A percentile compares a stretch with the other conserved stretches of the same genome.
phyloP scores from a whole-genome alignment of 2,329 filamentous ascomycete genomes.

The Pseudogymnoascus sp. region DNA sequence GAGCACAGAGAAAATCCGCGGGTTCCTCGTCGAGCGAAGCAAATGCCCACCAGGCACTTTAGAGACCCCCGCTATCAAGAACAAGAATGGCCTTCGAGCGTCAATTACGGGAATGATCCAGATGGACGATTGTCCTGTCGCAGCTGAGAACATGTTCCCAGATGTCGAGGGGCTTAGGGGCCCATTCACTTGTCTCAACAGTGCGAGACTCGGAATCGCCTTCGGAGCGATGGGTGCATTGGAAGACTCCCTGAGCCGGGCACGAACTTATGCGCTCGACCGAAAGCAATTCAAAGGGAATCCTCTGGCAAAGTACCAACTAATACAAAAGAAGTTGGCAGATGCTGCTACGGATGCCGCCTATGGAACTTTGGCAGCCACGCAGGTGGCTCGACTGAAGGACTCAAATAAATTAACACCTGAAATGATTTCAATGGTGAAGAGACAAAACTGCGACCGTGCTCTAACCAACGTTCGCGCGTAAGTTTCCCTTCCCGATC shows the following conservation, averaged over 20 bases:
- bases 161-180: conserved; percentile 79
- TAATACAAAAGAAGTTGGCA: conserved; percentile 95
- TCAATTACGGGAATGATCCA: conserved; percentile 98
- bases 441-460: conserved; percentile 93
- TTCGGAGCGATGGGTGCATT: conserved; percentile 90
- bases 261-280: conserved; percentile 83
- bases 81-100: conserved; percentile 90
- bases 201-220: conserved; percentile 86
- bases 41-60: conserved; percentile 81
- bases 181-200: conserved; percentile 92
- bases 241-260: conserved; percentile 79
- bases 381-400: conserved; percentile 89
- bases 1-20: conserved; percentile 86
- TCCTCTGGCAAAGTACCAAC: conserved; percentile 89
- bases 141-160: conserved; percentile 89
- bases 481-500: conserved; percentile 13
- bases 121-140: conserved; percentile 82
- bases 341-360: conserved; percentile 88
- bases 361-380: conserved; percentile 81
- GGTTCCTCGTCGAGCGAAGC: conserved; percentile 81
- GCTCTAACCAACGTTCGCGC: conserved; percentile 74
- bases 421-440: conserved; percentile 96
- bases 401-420: conserved; percentile 80
- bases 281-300: conserved; percentile 95
- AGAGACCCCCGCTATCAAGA: conserved; percentile 84